phyloP scores from a whole-genome alignment of 352 stramenopile genomes.

The Phytophthora citricola region DNA sequence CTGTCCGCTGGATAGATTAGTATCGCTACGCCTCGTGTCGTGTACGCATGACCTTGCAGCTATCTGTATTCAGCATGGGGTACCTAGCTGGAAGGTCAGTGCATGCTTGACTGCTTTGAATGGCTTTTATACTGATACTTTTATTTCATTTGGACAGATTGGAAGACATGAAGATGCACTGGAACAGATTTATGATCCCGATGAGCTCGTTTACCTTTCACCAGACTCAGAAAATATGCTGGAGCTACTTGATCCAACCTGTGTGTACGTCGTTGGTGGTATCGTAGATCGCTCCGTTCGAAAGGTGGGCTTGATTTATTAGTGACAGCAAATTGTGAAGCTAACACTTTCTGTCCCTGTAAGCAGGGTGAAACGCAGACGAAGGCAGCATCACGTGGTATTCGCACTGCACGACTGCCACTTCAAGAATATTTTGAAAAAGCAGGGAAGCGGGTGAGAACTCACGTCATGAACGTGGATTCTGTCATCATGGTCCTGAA shows the following conservation, averaged over 20 bases:
- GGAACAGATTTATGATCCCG: constrained; percentile 51
- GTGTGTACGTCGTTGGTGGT: constrained; percentile 82
- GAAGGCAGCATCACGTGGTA: constrained; percentile 41
- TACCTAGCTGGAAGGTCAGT: constrained; percentile 67
- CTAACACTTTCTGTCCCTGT: neutral
- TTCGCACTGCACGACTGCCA: constrained; percentile 60
- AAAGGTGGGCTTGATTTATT: constrained; percentile 17
- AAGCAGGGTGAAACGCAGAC: constrained; percentile 50
- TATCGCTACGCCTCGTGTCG: constrained; percentile 69
- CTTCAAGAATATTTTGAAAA: constrained; percentile 64
- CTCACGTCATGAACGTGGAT: constrained; percentile 84
- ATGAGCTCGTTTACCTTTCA: constrained; percentile 82
- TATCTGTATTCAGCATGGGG: constrained; percentile 52
- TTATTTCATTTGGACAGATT: constrained; percentile 22
- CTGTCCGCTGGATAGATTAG: constrained; percentile 60
- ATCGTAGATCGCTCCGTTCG: constrained; percentile 87
- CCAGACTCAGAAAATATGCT: constrained; percentile 84
- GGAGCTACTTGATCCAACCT: constrained; percentile 45
- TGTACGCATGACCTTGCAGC: constrained; percentile 42
- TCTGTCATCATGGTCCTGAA: constrained; percentile 77
- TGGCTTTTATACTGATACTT: constrained; percentile 1
- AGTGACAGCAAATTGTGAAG: neutral
- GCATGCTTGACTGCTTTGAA: neutral
- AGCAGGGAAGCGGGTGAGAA: constrained; percentile 38
- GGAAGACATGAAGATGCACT: constrained; percentile 53